Evolutionary conservation across 768 basidiomycete genomes (phyloP).

Genomic region (Rhizopogon sp.): DNA sequence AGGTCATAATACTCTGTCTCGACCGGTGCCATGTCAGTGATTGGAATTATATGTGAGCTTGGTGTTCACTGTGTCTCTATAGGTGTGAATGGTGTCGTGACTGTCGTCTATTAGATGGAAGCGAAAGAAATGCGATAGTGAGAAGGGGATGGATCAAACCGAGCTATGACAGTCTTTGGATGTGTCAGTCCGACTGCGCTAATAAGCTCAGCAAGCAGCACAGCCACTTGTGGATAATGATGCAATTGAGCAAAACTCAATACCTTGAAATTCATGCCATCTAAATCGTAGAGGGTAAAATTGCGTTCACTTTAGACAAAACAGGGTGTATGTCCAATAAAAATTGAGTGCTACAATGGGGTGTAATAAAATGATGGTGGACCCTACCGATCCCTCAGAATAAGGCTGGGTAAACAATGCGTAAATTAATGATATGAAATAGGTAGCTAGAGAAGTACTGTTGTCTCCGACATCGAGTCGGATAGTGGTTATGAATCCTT

Average conservation of each 20-base stretch:
- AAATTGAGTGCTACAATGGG: slow-evolving; percentile 21
- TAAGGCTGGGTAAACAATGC: neutral
- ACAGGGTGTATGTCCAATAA: neutral
- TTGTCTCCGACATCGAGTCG: neutral
- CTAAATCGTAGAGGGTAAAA: neutral
- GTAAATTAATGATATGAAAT: neutral
- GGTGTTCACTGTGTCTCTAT: neutral
- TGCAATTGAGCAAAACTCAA: too few species aligned
- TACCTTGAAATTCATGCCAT: too few species aligned
- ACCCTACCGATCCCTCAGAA: neutral
- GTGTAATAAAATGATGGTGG: slow-evolving; percentile 18
- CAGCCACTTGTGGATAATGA: neutral
- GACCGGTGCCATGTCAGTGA: slow-evolving; percentile 68
- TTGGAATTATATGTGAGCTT: neutral
- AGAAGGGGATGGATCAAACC: neutral
- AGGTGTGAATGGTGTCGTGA: neutral
- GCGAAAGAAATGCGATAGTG: slow-evolving; percentile 2
- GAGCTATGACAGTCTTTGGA: neutral
- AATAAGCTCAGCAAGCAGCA: neutral
- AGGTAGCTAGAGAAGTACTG: slow-evolving; percentile 1
- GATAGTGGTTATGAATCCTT: neutral
- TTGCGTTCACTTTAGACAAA: neutral
- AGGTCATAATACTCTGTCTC: slow-evolving; percentile 89
- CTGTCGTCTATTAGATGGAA: neutral
- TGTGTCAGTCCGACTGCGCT: too few species aligned